Base-by-base conservation (phyloP, 257 asterid genomes). In the Nicotiana sylvestris region DNA sequence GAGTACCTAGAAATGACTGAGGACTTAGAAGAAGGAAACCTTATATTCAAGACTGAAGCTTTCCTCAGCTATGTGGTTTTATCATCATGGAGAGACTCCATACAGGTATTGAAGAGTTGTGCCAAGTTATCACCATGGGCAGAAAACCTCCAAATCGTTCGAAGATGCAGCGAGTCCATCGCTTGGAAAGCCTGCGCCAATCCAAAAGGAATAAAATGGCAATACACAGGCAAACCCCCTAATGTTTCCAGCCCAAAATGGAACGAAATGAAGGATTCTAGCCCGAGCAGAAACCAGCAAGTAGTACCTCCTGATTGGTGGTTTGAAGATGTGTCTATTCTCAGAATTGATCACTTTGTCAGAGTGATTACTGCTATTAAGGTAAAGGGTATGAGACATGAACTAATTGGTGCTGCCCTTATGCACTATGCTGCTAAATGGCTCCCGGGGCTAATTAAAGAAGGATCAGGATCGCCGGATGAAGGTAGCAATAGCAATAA, bases 131-230 rank as follows among this genome's bases (percentile, higher is more conserved):
- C 98, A 0, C 99, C 97, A 0, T 95, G 99, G 99, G 97, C 99
- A 0, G 98, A 95, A 81, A 94, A 94, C 66, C 98, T 95, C 83
- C 99, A 95, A 25, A 95, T 95, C 37, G 97, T 95, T 5, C 65
- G 99, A 32, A 87, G 98, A 74, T 95, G 98, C 80, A 92, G 99
- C 53, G 99, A 95, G 83, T 95, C 99, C 0, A 95, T 95, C 33
- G 99, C 99, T 0, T 95, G 98, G 99, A 95, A 95, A 81, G 98
- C 99, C 46, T 94, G 99, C 53, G 97, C 99, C 7, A 95, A 95
- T 77, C 99, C 99, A 0, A 95, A 94, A 80, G 99, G 99, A 5
- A 95, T 95, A 79, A 87, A 90, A 85, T 95, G 99, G 99, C 99
- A 93, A 13, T 93, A 93, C 62, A 94, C 99, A 0, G 98, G 99